phyloP scores from a whole-genome alignment of 1,284 basidiomycete species.

The Ceratobasidium sp. region DNA sequence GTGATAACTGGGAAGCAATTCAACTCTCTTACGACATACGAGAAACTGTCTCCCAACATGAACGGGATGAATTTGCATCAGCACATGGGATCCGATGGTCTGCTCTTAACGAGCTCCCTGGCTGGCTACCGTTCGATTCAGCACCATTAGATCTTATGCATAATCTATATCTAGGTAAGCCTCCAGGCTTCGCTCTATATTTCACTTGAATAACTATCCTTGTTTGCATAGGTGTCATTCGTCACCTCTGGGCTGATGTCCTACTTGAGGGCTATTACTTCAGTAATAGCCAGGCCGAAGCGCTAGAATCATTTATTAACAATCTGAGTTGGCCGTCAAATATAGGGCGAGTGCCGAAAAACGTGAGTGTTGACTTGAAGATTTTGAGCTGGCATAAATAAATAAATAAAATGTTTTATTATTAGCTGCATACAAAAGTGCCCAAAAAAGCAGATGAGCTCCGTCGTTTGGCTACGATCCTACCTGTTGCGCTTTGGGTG shows the following conservation, averaged over 20 bases:
- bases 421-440: slow-evolving; percentile 45
- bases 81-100: slow-evolving; percentile 52
- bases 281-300: slow-evolving; percentile 29
- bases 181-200: not conserved
- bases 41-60: not conserved
- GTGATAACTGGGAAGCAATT: slow-evolving; percentile 3
- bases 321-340: slow-evolving; percentile 52
- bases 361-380: slow-evolving; percentile 47
- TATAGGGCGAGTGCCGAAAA: slow-evolving; percentile 52
- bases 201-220: too few relatives aligned
- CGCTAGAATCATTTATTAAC: slow-evolving; percentile 50
- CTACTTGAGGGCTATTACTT: not conserved
- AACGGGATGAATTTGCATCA: not conserved
- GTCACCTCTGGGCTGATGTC: not conserved
- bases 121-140: slow-evolving; percentile 56
- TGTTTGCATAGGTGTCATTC: not conserved
- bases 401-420: not conserved
- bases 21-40: not conserved
- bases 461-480: slow-evolving; percentile 50
- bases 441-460: slow-evolving; percentile 55
- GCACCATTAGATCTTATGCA: slow-evolving; percentile 57
- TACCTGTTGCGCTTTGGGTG: slow-evolving; percentile 52
- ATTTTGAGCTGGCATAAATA: too few relatives aligned
- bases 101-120: slow-evolving; percentile 54
- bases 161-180: slow-evolving; percentile 51